Evolutionary conservation across 129 eudicot species (phyloP), one percentile per base, ranked within the genome.

Genomic region (Heracleum sosnowskyi): DNA sequence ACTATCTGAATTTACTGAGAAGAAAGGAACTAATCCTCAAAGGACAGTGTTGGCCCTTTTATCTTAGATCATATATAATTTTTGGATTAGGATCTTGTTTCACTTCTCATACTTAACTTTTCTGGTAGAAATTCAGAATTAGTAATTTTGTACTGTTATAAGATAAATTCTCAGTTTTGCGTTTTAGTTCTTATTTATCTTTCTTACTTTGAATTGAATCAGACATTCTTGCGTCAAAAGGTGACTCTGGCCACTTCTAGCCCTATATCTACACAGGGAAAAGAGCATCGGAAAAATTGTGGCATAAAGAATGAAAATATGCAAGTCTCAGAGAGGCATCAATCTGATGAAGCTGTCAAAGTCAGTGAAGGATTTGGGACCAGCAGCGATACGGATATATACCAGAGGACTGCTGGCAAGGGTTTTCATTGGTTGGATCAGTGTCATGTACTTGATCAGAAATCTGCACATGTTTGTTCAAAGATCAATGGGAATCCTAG

Each of bases 191-290:
- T 7, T 57, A 42, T 79, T 36, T n/a, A 17, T 75, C 9, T 12
- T 37, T 36, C 63, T 40, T 84, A 63, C n/a, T 73, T 49, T 8
- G 15, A 41, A 77, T 49, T 53, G 18, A 39, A 60, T 36, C 84
- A 92, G 97, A 92, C 97, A 69, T 93, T 91, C 80, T 80, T 91
- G 88, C 92, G 93, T 66, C 93, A 88, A 74, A 91, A 83, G 87
- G 89, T 84, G 69, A 87, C 93, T 69, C 88, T 94, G 73, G 90
- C 90, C 51, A 78, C 91, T 35, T 74, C 85, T 42, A 80, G 76
- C 51, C 62, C 74, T 28, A 57, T 80, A 76, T 66, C 85, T 51
- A 77, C 46, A 42, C 47, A 57, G 73, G 82, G 78, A 33, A 82
- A 53, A 72, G 86, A 75, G 47, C 81, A 69, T 78, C 69, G 69